Evolutionary conservation across 2,329 filamentous ascomycete species (phyloP).

Genomic region (Beauveria medogensis): DNA sequence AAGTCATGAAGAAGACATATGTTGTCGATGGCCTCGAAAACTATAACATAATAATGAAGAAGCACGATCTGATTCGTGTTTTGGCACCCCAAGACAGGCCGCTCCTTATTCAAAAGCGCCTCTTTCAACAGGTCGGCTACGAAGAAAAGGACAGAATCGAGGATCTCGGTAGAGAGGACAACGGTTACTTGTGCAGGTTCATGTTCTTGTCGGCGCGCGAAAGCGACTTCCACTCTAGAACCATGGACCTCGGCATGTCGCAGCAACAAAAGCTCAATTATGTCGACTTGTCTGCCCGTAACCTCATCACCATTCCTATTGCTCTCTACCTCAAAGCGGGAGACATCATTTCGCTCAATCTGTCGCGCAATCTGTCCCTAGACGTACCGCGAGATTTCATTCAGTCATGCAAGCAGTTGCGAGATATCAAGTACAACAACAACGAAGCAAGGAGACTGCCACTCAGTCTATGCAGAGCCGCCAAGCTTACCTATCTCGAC

Average conservation of each 20-base stretch:
- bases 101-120: slow-evolving; percentile 80
- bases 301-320: slow-evolving; percentile 91
- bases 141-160: slow-evolving; percentile 79
- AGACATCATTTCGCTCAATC: slow-evolving; percentile 90
- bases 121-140: slow-evolving; percentile 89
- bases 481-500: slow-evolving; percentile 77
- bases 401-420: slow-evolving; percentile 79
- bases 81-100: slow-evolving; percentile 72
- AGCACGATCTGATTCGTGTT: slow-evolving; percentile 81
- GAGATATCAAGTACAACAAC: slow-evolving; percentile 92
- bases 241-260: slow-evolving; percentile 70
- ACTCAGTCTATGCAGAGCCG: slow-evolving; percentile 72
- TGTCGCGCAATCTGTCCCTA: slow-evolving; percentile 85
- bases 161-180: slow-evolving; percentile 91
- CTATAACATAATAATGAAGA: slow-evolving; percentile 91
- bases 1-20: slow-evolving; percentile 90
- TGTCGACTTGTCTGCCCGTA: slow-evolving; percentile 82
- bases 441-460: slow-evolving; percentile 87
- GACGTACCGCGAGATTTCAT: slow-evolving; percentile 96
- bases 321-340: slow-evolving; percentile 82
- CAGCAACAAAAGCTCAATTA: slow-evolving; percentile 89
- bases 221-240: slow-evolving; percentile 62
- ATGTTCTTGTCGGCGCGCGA: slow-evolving; percentile 87
- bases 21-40: slow-evolving; percentile 84
- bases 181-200: slow-evolving; percentile 93